phyloP scores from a whole-genome alignment of 352 stramenopile species.

The Pythium pyrilobum region DNA sequence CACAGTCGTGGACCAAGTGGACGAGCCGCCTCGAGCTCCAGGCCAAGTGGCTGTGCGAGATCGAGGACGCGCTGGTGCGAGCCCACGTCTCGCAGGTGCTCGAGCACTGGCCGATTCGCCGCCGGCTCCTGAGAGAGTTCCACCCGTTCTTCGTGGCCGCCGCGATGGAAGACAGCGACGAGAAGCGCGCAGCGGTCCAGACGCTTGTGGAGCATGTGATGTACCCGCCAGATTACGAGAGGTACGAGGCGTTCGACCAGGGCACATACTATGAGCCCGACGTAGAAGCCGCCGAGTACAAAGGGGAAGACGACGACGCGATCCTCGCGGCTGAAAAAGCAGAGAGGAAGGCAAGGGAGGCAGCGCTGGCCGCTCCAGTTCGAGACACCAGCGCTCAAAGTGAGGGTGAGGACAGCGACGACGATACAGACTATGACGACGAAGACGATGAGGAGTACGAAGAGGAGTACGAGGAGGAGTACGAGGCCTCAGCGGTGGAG shows the following conservation, averaged over 20 bases:
- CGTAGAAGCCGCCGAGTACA: conserved; percentile 5
- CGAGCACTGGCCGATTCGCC: neutral
- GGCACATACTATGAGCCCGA: neutral
- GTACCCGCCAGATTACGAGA: conserved; percentile 9
- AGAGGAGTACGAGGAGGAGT: neutral
- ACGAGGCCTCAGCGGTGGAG: neutral
- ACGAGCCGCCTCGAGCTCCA: conserved; percentile 21
- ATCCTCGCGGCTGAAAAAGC: neutral
- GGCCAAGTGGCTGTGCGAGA: conserved; percentile 29
- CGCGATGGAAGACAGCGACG: neutral
- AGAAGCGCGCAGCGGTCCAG: conserved; percentile 4
- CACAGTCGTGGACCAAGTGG: conserved; percentile 37
- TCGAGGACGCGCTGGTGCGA: conserved; percentile 22
- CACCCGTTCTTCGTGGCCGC: neutral
- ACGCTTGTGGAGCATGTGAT: conserved; percentile 22
- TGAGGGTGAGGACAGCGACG: neutral
- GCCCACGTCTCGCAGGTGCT: conserved; percentile 17
- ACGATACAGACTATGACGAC: conserved; percentile 1
- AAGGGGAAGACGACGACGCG: conserved; percentile 12
- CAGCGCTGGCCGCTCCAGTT: conserved; percentile 9
- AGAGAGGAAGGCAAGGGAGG: conserved; percentile 6
- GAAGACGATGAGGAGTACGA: neutral
- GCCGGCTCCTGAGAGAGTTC: conserved; percentile 6
- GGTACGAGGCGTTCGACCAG: neutral
- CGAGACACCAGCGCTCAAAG: too few relatives aligned